Base-by-base conservation (phyloP, 2,329 filamentous ascomycete species). In the Rhynchosporium agropyri region DNA sequence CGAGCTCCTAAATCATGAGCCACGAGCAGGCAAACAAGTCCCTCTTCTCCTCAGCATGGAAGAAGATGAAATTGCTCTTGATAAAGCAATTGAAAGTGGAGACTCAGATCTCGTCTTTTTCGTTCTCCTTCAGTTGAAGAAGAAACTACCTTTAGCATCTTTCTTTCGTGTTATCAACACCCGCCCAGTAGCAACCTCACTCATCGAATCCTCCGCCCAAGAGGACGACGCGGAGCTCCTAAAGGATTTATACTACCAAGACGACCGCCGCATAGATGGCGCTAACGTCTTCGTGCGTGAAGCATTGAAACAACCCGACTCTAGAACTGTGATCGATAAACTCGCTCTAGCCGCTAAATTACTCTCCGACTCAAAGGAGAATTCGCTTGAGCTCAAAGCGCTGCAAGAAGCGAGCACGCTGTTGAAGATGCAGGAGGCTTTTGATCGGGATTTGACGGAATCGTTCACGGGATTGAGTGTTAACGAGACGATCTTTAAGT, bases 161-260 rank as follows among this genome's bases (percentile, higher is more conserved):
- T 99, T 99, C 80, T 98, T 99, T 81, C 88, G 92, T 56, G 89
- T 89, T 53, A 92, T 98, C 77, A 97, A 93, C 75, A 86, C 84
- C 59, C 87, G 93, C 0, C 92, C 94, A 0, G 84, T 91, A 31
- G 95, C 95, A 3, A 92, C 91, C 2, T 91, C 95, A 0, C 84
- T 99, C 10, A 91, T 99, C 29, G 95, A 99, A 76, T 85, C 92
- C 1, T 89, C 89, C 0, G 94, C 95, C 0, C 81, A 91, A 57
- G 79, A 77, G 26, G 89, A 96, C 71, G 92, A 96, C 70, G 83
- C 85, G 0, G 87, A 90, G 60, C 77, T 99, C 28, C 84, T 99
- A 31, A 99, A 98, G 73, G 95, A 98, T 73, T 81, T 99, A 3
- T 99, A 95, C 78, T 99, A 99, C 75, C 95, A 98, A 77, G 95